Conservation (phyloP, 768 basidiomycete species). For the Pholiota microspora region DNA sequence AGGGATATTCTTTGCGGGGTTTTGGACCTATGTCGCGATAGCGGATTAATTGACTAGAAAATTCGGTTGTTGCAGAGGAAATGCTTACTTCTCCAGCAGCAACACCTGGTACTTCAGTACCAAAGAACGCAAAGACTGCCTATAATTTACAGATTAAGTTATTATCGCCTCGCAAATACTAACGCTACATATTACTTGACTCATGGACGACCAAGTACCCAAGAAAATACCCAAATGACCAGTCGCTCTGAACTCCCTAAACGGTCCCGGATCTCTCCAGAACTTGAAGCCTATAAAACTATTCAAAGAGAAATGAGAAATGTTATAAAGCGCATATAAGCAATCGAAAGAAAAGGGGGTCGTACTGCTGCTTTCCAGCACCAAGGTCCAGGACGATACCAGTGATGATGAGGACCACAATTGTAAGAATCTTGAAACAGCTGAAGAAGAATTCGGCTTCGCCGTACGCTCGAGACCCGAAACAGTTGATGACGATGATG, state of each 20-base stretch:
- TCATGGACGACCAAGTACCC: constrained; percentile 17
- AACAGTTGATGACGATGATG: constrained; percentile 30
- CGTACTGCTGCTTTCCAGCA: constrained; percentile 37
- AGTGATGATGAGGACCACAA: constrained; percentile 39
- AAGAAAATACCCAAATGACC: constrained; percentile 14
- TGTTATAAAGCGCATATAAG: not conserved
- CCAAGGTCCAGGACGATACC: constrained; percentile 50
- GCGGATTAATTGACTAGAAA: not conserved
- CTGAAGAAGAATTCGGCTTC: constrained; percentile 47
- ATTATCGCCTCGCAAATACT: not conserved
- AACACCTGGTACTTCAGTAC: constrained; percentile 17
- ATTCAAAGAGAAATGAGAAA: constrained; percentile 8
- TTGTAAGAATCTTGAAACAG: constrained; percentile 43
- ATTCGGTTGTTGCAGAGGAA: not conserved
- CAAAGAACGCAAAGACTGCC: constrained; percentile 20
- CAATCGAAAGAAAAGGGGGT: not conserved
- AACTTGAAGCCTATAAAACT: constrained; percentile 36
- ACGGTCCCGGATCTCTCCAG: constrained; percentile 31
- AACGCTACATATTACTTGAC: constrained; percentile 4
- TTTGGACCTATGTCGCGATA: constrained; percentile 13
- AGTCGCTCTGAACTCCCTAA: constrained; percentile 19
- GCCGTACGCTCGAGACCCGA: constrained; percentile 37
- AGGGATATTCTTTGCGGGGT: constrained; percentile 18
- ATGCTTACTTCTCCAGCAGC: constrained; percentile 15
- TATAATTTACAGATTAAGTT: not conserved